Conservation (phyloP, 805 yeast genomes). For the Debaryomyces tyrocola region DNA sequence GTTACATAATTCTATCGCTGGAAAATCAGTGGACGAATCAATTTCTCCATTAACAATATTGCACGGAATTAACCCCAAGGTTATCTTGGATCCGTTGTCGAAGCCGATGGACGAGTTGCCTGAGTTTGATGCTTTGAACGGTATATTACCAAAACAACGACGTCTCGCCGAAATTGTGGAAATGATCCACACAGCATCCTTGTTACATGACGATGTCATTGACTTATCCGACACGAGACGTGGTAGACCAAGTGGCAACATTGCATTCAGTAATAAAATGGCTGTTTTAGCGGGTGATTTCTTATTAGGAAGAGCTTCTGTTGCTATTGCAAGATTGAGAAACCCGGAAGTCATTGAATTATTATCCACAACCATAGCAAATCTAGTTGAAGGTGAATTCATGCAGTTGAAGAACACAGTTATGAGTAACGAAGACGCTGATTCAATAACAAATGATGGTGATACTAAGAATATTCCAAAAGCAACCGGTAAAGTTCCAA, state of each 20-base stretch:
- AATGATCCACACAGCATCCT: conserved; percentile 96
- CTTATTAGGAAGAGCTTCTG: conserved; percentile 92
- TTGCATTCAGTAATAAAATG: conserved; percentile 95
- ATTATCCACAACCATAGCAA: conserved; percentile 93
- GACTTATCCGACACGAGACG: conserved; percentile 87
- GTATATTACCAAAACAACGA: conserved; percentile 91
- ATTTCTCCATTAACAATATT: conserved; percentile 80
- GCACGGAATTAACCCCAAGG: conserved; percentile 87
- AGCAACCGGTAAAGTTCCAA: conserved; percentile 64
- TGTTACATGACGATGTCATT: conserved; percentile 95
- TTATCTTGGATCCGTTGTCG: conserved; percentile 78
- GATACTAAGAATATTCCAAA: conserved; percentile 48
- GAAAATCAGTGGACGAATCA: conserved; percentile 58
- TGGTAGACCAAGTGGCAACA: conserved; percentile 87
- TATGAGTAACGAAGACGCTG: conserved; percentile 45
- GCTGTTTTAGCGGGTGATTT: conserved; percentile 97
- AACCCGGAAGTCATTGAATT: conserved; percentile 98
- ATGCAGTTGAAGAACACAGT: conserved; percentile 97
- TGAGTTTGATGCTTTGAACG: conserved; percentile 55
- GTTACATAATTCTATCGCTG: conserved; percentile 53
- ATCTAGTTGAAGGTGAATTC: conserved; percentile 96
- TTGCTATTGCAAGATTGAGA: conserved; percentile 86
- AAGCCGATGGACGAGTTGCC: conserved; percentile 76
- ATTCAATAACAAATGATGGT: conserved; percentile 48
- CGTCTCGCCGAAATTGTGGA: conserved; percentile 96